These are phyloP conservation scores for Allomyces macrogynus DNA, from an alignment of 192 early-diverging fungal genomes.

Conservation along the genomic window DNA sequence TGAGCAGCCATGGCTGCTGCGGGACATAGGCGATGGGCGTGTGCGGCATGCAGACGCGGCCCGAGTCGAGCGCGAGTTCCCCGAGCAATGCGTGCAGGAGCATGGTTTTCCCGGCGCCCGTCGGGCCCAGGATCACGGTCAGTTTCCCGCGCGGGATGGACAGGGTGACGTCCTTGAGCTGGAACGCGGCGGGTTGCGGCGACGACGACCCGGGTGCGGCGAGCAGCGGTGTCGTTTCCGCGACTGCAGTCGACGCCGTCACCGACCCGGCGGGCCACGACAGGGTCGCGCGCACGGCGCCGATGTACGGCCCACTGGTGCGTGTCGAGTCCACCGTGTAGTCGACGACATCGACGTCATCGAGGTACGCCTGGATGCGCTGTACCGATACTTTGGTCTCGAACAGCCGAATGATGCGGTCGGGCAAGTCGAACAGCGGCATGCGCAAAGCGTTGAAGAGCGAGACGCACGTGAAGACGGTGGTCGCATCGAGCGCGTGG, in stretches of 20 bases:
- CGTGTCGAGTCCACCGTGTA: conserved; percentile 1
- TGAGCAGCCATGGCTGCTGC: conserved; percentile 5
- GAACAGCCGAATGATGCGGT: conserved; percentile 14
- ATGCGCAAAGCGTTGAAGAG: conserved; percentile 19
- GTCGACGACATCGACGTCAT: conserved; percentile 11
- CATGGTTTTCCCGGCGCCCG: conserved; percentile 78
- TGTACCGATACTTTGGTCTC: conserved; percentile 20
- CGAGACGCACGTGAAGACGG: conserved; percentile 22
- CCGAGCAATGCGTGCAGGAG: conserved; percentile 62
- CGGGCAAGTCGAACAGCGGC: conserved; percentile 16
- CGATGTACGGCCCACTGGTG: not conserved
- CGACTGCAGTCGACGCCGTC: not conserved
- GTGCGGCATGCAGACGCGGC: conserved; percentile 14
- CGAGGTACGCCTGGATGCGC: conserved; percentile 13
- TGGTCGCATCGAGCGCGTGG: conserved; percentile 10
- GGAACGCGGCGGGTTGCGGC: conserved; percentile 16
- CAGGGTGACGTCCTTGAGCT: conserved; percentile 39
- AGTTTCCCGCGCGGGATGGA: conserved; percentile 48
- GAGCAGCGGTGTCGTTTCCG: not conserved
- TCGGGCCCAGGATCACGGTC: conserved; percentile 62
- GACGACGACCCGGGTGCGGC: conserved; percentile 1
- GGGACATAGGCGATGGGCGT: not conserved
- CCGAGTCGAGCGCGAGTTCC: conserved; percentile 37
- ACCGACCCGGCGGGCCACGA: not conserved
- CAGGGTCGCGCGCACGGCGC: not conserved